A percentile compares a stretch with the other conserved stretches of the same genome.
Conservation (phyloP, 352 stramenopile species). For the Phytopythium helicoides region DNA sequence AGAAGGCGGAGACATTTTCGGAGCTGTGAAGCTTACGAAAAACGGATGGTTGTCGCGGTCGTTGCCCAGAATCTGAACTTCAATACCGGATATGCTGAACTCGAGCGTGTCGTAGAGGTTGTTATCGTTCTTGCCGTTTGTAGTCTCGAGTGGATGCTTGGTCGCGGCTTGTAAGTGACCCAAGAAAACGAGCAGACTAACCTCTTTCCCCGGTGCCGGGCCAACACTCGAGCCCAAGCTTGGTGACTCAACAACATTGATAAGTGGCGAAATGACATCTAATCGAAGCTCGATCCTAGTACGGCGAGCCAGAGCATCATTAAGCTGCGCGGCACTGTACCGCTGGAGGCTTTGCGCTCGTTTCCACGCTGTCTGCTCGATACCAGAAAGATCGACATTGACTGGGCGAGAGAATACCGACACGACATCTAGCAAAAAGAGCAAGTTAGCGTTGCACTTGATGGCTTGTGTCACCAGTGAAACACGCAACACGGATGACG, state of each 20-base stretch:
- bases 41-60: slow-evolving; percentile 7
- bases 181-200: slow-evolving; percentile 68
- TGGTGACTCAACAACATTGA: slow-evolving; percentile 65
- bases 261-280: slow-evolving; percentile 78
- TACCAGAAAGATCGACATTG: slow-evolving; percentile 71
- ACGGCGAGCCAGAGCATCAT: slow-evolving; percentile 59
- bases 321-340: slow-evolving; percentile 74
- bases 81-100: slow-evolving; percentile 72
- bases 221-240: slow-evolving; percentile 4
- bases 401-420: slow-evolving; percentile 70
- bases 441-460: slow-evolving; percentile 75
- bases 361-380: slow-evolving; percentile 71
- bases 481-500: slow-evolving; percentile 36
- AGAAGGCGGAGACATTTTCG: background rate
- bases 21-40: slow-evolving; percentile 2
- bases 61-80: slow-evolving; percentile 62
- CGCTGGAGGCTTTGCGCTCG: slow-evolving; percentile 72
- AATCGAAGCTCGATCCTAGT: slow-evolving; percentile 73
- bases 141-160: slow-evolving; percentile 18
- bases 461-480: slow-evolving; percentile 79
- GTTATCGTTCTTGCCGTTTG: slow-evolving; percentile 13
- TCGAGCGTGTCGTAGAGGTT: slow-evolving; percentile 80
- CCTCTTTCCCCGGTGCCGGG: slow-evolving; percentile 13
- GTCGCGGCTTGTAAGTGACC: slow-evolving; percentile 72
- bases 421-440: slow-evolving; percentile 65